Base-by-base conservation (phyloP, 805 yeast genomes). In the Suhomyces tanzawaensis region DNA sequence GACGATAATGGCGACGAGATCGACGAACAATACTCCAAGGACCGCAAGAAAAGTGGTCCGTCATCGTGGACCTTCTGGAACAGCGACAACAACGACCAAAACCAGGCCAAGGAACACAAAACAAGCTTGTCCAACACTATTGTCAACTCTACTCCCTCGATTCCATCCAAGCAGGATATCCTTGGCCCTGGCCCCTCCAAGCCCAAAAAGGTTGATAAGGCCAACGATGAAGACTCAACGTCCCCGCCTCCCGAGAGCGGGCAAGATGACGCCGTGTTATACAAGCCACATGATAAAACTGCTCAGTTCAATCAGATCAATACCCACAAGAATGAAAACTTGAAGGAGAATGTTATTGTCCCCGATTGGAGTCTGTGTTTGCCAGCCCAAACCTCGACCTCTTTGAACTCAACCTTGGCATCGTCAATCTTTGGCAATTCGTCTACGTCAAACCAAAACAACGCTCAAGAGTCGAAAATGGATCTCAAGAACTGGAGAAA, bases 311-410 rank as follows among this genome's bases (percentile, higher is more conserved):
- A 52, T 39, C 58, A 66, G 41, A 66, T 69, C 43, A 66, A 69
- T 45, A 69, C 72, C 6, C 74, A 67, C 48, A 66, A 64, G 42
- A 69, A 68, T 49, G 73, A 69, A 44, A 66, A 69, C 50, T 46
- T 69, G 27, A 45, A 43, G 26, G 71, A 65, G 34, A 69, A 69
- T 44, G 46, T 59, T 8, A 64, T 69, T 36, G 73, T 69, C 9
- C 74, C 74, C 9, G 58, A 57, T 34, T 69, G 74, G 74, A 48
- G 60, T 22, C 43, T 43, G 28, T 69, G 74, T 42, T 51, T 69
- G 18, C 67, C 69, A 1, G 39, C 34, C 8, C 67, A 56, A 33
- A 45, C 43, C 12, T 46, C 55, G 3, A 38, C 49, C 6, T 30
- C 47, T 2, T 19, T 48, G 7, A 33, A 49, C 4, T 40, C 55